A percentile compares a stretch with the other conserved stretches of the same genome.
Evolutionary conservation across 208 protist genomes (phyloP).

Genomic region (Trypanosoma rangeli): DNA sequence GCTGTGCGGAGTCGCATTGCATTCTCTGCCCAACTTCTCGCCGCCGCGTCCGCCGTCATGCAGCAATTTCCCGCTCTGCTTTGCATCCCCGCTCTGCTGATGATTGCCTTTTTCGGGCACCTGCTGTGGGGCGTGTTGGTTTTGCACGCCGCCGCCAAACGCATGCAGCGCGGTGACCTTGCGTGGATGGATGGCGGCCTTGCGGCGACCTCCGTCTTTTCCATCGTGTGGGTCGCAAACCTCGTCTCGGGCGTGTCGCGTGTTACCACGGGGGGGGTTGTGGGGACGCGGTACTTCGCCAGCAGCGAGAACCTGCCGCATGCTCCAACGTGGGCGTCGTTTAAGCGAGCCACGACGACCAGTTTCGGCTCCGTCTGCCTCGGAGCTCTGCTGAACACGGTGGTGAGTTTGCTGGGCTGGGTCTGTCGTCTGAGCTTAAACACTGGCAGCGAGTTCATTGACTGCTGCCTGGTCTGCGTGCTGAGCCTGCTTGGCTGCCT

Average conservation of each 20-base stretch:
- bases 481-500: constrained; percentile 58
- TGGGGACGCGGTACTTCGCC: constrained; percentile 89
- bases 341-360: constrained; percentile 67
- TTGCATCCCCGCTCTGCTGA: constrained; percentile 31
- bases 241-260: constrained; percentile 66
- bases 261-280: constrained; percentile 69
- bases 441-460: constrained; percentile 42
- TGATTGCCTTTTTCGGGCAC: constrained; percentile 30
- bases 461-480: constrained; percentile 52
- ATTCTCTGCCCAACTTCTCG: constrained; percentile 53
- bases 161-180: not conserved
- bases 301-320: constrained; percentile 52
- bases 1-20: constrained; percentile 58
- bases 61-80: constrained; percentile 45
- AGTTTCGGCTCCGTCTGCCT: constrained; percentile 90
- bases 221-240: constrained; percentile 67
- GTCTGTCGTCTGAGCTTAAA: constrained; percentile 8
- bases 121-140: constrained; percentile 28
- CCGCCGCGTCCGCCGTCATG: constrained; percentile 37
- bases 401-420: constrained; percentile 54
- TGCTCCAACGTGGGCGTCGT: constrained; percentile 46
- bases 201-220: constrained; percentile 32
- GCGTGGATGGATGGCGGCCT: constrained; percentile 10
- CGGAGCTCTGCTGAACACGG: constrained; percentile 78
- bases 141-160: constrained; percentile 31